Evolutionary conservation across 768 basidiomycete species (phyloP).

Genomic region (Tephrocybe sp.): DNA sequence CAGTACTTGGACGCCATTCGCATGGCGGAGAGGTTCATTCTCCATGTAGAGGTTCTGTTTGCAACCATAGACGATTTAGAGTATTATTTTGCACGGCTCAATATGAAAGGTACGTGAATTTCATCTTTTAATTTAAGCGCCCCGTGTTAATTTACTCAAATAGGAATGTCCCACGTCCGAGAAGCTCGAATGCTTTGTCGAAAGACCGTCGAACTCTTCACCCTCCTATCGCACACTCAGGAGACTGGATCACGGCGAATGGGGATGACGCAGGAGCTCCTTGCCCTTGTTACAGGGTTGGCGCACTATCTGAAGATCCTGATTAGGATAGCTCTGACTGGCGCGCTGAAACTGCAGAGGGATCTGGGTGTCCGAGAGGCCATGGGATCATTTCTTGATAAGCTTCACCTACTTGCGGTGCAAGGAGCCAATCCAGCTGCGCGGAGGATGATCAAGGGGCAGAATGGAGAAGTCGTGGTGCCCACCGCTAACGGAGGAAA

Average conservation of each 20-base stretch:
- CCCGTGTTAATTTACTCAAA: slow-evolving; percentile 14
- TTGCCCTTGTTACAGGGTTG: slow-evolving; percentile 96
- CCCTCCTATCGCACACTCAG: slow-evolving; percentile 91
- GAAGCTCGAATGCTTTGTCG: slow-evolving; percentile 98
- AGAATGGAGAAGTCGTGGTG: slow-evolving; percentile 60
- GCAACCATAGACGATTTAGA: slow-evolving; percentile 97
- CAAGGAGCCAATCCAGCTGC: slow-evolving; percentile 81
- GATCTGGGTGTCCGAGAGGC: slow-evolving; percentile 82
- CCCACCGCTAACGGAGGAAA: slow-evolving; percentile 46
- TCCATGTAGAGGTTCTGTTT: slow-evolving; percentile 97
- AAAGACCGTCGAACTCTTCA: slow-evolving; percentile 98
- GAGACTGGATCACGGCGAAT: slow-evolving; percentile 87
- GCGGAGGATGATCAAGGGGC: slow-evolving; percentile 70
- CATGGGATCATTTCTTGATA: slow-evolving; percentile 87
- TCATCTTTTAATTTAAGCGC: not conserved
- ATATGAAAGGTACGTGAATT: slow-evolving; percentile 72
- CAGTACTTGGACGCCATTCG: slow-evolving; percentile 95
- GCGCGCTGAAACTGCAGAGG: slow-evolving; percentile 91
- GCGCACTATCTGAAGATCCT: slow-evolving; percentile 99
- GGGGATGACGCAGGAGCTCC: slow-evolving; percentile 96
- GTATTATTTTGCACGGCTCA: slow-evolving; percentile 74
- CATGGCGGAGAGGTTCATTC: slow-evolving; percentile 98
- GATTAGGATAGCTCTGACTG: slow-evolving; percentile 95
- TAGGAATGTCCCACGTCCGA: slow-evolving; percentile 97
- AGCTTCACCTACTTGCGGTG: slow-evolving; percentile 87